Base-by-base conservation (phyloP, 139 green algal genomes). In the Picochlorum sp. region DNA sequence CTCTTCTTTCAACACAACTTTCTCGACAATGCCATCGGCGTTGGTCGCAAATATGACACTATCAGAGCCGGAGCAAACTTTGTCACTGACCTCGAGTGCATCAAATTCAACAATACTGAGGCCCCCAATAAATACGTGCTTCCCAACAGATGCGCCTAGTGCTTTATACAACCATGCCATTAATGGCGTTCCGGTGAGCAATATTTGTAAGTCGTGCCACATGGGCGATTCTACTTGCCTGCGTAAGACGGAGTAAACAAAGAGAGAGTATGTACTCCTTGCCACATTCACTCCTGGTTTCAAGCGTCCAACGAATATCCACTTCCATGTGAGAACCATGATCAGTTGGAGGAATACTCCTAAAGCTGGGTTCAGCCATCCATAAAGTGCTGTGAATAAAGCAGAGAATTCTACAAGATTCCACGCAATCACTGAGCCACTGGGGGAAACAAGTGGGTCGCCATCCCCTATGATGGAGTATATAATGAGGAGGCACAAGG, bases 121-220 rank as follows among this genome's bases (percentile, higher is more conserved):
- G 7, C 21, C 23, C 7, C 34, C 34, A 38, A 68, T 30, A 32
- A 75, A 72, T 16, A 80, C 65, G 16, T 65, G 64, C 49, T 65
- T 59, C 7, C 74, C 74, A 38, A 77, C 46, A 37, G 65, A 69
- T 11, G 66, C 66, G 20, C 71, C 71, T 34, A 73, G 16, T 4
- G 26, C 30, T 18, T 49, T 49, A 20, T 68, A 68, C 30, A 68
- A 63, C 30, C 24, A 15, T 15, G 23, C 51, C 62, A 68, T 26
- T 6, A 30, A 8, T 11, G 18, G 38, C 28, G 62, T 45, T 0
- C 49, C 62, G 1, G 62, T n/a, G 18, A 68, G 16, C 16, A 47
- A n/a, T 56, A 47, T 21, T 62, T 62, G 56, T 10, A 62, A 8
- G 30, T 41, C 34, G 34, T 41, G 34, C 34, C 34, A 41, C 34